These are phyloP conservation scores for Fistulinella prunicolor DNA, from an alignment of 768 basidiomycete species.

Conservation along the genomic window DNA sequence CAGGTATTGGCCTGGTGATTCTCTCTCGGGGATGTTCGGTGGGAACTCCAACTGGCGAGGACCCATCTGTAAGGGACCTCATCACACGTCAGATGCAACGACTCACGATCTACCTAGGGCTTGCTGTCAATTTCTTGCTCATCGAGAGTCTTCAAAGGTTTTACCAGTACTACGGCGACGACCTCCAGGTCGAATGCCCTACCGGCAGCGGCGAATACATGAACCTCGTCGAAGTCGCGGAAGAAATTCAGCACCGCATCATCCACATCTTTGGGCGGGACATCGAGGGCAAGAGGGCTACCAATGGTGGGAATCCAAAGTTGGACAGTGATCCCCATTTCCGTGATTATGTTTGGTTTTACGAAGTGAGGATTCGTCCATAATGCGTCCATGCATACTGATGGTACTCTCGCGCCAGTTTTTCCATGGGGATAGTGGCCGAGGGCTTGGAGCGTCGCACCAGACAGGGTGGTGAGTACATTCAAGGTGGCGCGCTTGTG, in stretches of 20 bases:
- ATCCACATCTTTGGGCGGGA: conserved; percentile 99
- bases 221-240: conserved; percentile 90
- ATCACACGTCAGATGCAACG: background rate
- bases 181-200: conserved; percentile 92
- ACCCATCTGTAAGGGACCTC: conserved; percentile 66
- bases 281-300: conserved; percentile 78
- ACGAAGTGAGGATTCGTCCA: conserved; percentile 59
- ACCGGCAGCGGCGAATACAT: conserved; percentile 97
- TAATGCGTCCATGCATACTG: background rate
- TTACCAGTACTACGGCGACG: conserved; percentile 96
- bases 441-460: conserved; percentile 94
- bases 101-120: conserved; percentile 51
- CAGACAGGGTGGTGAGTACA: conserved; percentile 88
- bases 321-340: conserved; percentile 93
- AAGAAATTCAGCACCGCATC: conserved; percentile 98
- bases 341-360: conserved; percentile 95
- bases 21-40: conserved; percentile 95
- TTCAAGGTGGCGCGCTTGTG: background rate
- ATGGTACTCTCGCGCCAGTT: conserved; percentile 47
- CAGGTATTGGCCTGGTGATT: conserved; percentile 97
- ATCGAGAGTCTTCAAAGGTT: conserved; percentile 97
- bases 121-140: conserved; percentile 92
- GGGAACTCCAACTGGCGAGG: conserved; percentile 99
- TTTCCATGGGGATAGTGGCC: conserved; percentile 93
- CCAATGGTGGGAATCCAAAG: conserved; percentile 86